Evolutionary conservation across 2,329 filamentous ascomycete species (phyloP), one percentile per base, ranked within the genome.

Genomic region (Aspergillus sp.): DNA sequence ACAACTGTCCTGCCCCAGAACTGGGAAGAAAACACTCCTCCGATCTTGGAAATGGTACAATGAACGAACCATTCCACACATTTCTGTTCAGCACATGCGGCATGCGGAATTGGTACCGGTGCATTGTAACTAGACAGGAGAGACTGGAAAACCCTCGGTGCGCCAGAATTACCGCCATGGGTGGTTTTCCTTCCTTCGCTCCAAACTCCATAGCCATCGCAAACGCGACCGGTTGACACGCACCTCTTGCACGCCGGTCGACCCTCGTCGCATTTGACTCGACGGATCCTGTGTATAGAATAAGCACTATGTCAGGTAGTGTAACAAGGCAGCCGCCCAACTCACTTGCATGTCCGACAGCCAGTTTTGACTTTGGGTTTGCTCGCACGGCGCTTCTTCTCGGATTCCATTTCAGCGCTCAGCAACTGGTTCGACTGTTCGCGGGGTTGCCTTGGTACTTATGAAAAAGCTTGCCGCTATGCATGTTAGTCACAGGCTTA

Each of bases 181-280:
- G 27, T 63, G 39, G 36, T 62, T 36, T 65, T 72, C 3, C 75
- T 74, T 8, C 71, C 74, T 3, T 76, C 74, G 23, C 76, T 75
- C 75, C 75, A 77, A 42, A 80, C 69, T 0, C 77, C 79, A 61
- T 80, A 81, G 13, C 79, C 78, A 54, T 80, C 67, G 32, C 58
- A 60, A 17, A 60, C 49, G 39, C 58, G 58, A 27, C 58, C 58
- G 17, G 58, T 60, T 8, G 58, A 57, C 13, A 57, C 10, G 5
- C 58, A 60, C 41, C 54, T 39, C 4, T 47, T 30, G 23, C 58
- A 60, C 5, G 50, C 49, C 5, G 58, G 58, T 49, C 56, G 55
- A 13, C 13, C 13, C 36, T 60, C 58, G 27, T 60, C 58, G 39
- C 58, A 60, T 53, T 60, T 60, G 8, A 60, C 58, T 57, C 56